These are phyloP conservation scores for Bjerkandera adusta DNA, from an alignment of 1,284 basidiomycete genomes.

Conservation along the genomic window DNA sequence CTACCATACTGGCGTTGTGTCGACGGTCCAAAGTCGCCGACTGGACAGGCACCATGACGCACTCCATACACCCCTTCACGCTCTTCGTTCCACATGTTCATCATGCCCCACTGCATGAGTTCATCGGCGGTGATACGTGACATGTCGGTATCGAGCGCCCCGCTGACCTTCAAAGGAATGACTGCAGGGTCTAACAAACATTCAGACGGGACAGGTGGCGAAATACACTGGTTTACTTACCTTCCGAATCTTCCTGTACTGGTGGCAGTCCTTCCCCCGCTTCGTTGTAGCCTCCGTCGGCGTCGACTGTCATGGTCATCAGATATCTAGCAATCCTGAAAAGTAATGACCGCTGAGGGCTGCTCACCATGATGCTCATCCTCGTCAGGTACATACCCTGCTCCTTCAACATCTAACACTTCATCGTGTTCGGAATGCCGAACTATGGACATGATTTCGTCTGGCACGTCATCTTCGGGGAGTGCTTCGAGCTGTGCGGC, in stretches of 20 bases:
- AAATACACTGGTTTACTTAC: no score
- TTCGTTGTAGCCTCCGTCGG: no score
- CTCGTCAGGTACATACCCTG: conserved; percentile 22
- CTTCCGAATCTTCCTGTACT: no score
- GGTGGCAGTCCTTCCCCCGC: no score
- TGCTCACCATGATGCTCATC: conserved; percentile 1
- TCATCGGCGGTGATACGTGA: conserved; percentile 9
- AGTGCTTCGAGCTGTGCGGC: conserved; percentile 22
- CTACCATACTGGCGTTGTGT: background rate
- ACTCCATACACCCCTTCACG: conserved; percentile 18
- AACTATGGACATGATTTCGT: conserved; percentile 22
- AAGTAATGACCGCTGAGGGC: no score
- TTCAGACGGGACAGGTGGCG: no score
- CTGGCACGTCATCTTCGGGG: conserved; percentile 32
- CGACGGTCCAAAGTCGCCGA: conserved; percentile 10
- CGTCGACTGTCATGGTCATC: no score
- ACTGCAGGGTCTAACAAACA: no score
- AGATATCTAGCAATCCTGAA: no score
- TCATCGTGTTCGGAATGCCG: conserved; percentile 20
- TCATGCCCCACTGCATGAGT: conserved; percentile 12
- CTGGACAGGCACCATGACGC: conserved; percentile 11
- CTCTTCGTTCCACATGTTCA: conserved; percentile 18
- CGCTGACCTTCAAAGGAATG: no score
- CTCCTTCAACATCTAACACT: conserved; percentile 25
- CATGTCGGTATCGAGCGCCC: conserved; percentile 15